phyloP scores from a whole-genome alignment of 768 basidiomycete genomes.

The Panus rudis region DNA sequence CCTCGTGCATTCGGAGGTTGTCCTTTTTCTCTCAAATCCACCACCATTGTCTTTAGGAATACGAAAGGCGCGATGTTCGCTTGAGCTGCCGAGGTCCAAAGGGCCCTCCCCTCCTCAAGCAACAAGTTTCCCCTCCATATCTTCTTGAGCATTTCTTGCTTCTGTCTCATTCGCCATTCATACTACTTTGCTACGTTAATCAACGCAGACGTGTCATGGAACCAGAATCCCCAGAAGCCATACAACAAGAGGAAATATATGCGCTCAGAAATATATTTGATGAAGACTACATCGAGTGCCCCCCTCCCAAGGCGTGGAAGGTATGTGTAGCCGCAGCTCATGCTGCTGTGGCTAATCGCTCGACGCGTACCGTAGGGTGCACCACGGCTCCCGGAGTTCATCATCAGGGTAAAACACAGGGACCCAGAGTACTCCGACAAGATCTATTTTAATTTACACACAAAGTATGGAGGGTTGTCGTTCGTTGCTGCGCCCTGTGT shows the following conservation, averaged over 20 bases:
- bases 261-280: conserved; percentile 76
- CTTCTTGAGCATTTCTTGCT: not conserved
- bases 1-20: too few relatives aligned
- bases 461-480: conserved; percentile 41
- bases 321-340: conserved; percentile 29
- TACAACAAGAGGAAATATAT: conserved; percentile 64
- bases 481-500: not conserved
- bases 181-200: conserved; percentile 15
- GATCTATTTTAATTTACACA: conserved; percentile 60
- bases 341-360: not conserved
- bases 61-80: conserved; percentile 44
- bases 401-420: conserved; percentile 64
- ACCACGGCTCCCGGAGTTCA: conserved; percentile 64
- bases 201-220: conserved; percentile 59
- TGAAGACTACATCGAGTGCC: conserved; percentile 66
- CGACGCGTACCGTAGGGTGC: conserved; percentile 43
- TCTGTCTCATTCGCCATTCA: not conserved
- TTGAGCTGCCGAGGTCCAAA: conserved; percentile 71
- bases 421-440: conserved; percentile 47
- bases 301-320: conserved; percentile 81
- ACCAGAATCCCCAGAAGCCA: conserved; percentile 53
- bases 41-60: conserved; percentile 1
- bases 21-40: conserved; percentile 2
- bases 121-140: conserved; percentile 25
- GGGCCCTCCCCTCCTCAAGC: conserved; percentile 59